Percentiles rank a stretch among this genome's conserved stretches.
phyloP scores from a whole-genome alignment of 1,139 yeast genomes.

The Suhomyces terraborum region DNA sequence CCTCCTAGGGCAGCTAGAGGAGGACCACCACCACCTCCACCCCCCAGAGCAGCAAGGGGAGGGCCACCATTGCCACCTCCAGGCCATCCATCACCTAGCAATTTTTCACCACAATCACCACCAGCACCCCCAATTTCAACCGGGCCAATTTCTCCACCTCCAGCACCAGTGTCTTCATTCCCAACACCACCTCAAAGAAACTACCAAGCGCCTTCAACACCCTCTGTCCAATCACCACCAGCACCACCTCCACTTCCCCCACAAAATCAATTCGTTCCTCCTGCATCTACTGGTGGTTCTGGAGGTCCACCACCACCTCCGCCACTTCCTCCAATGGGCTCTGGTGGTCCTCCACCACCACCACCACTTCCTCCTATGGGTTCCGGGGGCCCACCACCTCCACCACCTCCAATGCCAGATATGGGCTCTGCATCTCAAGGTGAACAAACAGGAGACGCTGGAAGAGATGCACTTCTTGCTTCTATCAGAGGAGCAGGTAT shows the following conservation, averaged over 20 bases:
- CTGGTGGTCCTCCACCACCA: slow-evolving; percentile 28
- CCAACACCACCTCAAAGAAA: neutral
- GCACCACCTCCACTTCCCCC: slow-evolving; percentile 31
- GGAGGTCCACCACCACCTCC: slow-evolving; percentile 37
- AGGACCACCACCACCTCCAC: slow-evolving; percentile 32
- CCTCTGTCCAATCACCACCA: slow-evolving; percentile 8
- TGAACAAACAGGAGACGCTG: slow-evolving; percentile 49
- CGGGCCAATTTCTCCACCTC: neutral
- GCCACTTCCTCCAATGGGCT: slow-evolving; percentile 29
- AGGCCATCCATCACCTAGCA: slow-evolving; percentile 24
- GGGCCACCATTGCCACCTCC: slow-evolving; percentile 21
- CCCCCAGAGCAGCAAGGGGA: slow-evolving; percentile 24
- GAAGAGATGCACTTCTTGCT: slow-evolving; percentile 81
- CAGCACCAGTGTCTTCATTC: neutral
- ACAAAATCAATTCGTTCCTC: too few species aligned
- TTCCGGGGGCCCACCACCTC: slow-evolving; percentile 31
- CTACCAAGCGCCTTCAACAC: neutral
- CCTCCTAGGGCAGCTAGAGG: slow-evolving; percentile 24
- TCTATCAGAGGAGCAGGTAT: slow-evolving; percentile 83
- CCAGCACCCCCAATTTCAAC: slow-evolving; percentile 16
- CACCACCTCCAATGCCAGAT: slow-evolving; percentile 27
- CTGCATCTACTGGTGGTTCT: slow-evolving; percentile 17
- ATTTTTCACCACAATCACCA: slow-evolving; percentile 18
- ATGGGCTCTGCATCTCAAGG: slow-evolving; percentile 9
- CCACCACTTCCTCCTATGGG: slow-evolving; percentile 23